These are phyloP conservation scores for Cicer arietinum DNA, from an alignment of 306 rosid genomes.

Conservation along the genomic window DNA sequence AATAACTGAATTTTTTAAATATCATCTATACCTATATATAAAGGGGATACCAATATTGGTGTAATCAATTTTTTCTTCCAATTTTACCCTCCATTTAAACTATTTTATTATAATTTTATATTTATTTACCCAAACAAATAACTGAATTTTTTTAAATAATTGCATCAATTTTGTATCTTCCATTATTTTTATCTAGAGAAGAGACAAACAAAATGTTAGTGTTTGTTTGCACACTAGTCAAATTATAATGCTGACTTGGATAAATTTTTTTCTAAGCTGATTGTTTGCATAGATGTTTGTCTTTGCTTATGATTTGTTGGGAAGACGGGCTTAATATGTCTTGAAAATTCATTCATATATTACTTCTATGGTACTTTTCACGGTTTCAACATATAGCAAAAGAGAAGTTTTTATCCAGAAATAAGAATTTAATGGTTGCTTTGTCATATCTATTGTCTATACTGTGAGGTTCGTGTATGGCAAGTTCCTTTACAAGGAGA, in stretches of 20 bases:
- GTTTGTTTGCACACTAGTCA: background rate
- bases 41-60: too few relatives aligned
- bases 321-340: conserved; percentile 8
- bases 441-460: conserved; percentile 1
- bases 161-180: too few relatives aligned
- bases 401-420: conserved; percentile 4
- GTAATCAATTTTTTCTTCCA: too few relatives aligned
- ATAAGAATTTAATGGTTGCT: background rate
- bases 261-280: conserved; percentile 29
- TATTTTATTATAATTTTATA: too few relatives aligned
- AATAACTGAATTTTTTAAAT: too few relatives aligned
- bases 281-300: conserved; percentile 20
- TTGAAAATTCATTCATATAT: conserved; percentile 10
- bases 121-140: too few relatives aligned
- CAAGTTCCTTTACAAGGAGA: conserved; percentile 13
- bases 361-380: conserved; percentile 26
- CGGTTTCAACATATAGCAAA: conserved; percentile 9
- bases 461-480: background rate
- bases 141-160: too few relatives aligned
- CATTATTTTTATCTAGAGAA: too few relatives aligned
- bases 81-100: too few relatives aligned
- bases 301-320: conserved; percentile 13
- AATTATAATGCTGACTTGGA: conserved; percentile 14
- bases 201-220: too few relatives aligned
- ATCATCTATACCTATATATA: too few relatives aligned